These are phyloP conservation scores for Trichoderma simmonsii DNA, from an alignment of 2,329 filamentous ascomycete species.

Conservation along the genomic window DNA sequence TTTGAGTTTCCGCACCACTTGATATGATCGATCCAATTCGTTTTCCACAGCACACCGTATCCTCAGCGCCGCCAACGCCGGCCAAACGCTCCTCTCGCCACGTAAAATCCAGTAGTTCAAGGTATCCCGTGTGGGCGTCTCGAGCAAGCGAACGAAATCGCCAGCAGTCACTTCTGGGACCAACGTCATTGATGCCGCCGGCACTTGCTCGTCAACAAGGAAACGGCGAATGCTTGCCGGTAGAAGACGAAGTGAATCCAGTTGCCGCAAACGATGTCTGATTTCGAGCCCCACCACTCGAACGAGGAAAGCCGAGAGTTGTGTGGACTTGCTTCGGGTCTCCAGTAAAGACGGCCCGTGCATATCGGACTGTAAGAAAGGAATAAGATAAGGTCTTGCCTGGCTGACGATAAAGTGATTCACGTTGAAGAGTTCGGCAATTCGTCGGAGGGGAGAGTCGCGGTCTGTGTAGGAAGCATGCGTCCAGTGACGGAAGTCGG, in stretches of 20 bases:
- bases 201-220: slow-evolving; percentile 77
- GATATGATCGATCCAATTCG: slow-evolving; percentile 82
- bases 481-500: slow-evolving; percentile 66
- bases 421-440: slow-evolving; percentile 83
- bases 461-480: slow-evolving; percentile 63
- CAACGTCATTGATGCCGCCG: slow-evolving; percentile 73
- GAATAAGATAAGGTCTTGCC: slow-evolving; percentile 83
- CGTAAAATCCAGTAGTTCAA: slow-evolving; percentile 81
- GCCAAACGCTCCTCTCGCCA: slow-evolving; percentile 89
- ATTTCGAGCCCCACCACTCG: slow-evolving; percentile 73
- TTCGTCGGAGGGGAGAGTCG: slow-evolving; percentile 63
- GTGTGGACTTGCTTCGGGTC: slow-evolving; percentile 57
- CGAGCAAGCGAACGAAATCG: slow-evolving; percentile 77
- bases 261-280: slow-evolving; percentile 74
- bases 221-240: slow-evolving; percentile 69
- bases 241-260: slow-evolving; percentile 73
- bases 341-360: slow-evolving; percentile 66
- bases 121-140: slow-evolving; percentile 72
- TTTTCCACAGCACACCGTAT: slow-evolving; percentile 83
- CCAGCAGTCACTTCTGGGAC: slow-evolving; percentile 71
- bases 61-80: slow-evolving; percentile 75
- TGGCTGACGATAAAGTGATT: slow-evolving; percentile 96
- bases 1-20: slow-evolving; percentile 66
- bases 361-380: slow-evolving; percentile 78
- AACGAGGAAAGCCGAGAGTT: slow-evolving; percentile 56